Evolutionary conservation across 2,329 filamentous ascomycete species (phyloP), one percentile per base, ranked within the genome.

Genomic region (Leptodontidium sp.): DNA sequence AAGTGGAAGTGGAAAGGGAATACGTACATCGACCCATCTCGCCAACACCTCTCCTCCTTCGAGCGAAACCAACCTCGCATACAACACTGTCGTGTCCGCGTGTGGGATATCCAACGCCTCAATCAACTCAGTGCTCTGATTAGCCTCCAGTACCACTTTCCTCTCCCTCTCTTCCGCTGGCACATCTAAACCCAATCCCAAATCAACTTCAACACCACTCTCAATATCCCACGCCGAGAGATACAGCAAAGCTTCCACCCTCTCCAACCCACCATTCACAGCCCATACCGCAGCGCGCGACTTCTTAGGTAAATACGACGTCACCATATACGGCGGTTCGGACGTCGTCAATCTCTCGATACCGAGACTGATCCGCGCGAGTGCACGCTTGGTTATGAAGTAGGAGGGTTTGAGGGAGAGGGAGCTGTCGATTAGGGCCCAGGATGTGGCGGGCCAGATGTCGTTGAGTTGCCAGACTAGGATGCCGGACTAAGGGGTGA

Each of bases 381-480:
- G 78, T 7, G 83, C 84, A 32, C 85, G 77, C 64, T 83, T 81
- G 75, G 85, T 85, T 6, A 84, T 83, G 71, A 85, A 86, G 76
- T 84, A 86, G 32, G 82, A 81, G 9, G 84, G 81, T 76, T 87
- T 87, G 71, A 83, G 83, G 52, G 83, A 79, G 62, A 80, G 78
- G 69, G 83, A 84, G 72, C 85, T 89, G 77, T 91, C 89, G 14
- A 89, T 87, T 49, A 91, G 84, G 0, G 88, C 82, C 89, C 89
- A 91, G 35, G 85, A 88, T 59, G 87, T 88, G 24, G 86, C 87
- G 1, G 89, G 89, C 88, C 88, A 91, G 79, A 88, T 90, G 78
- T 92, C 90, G 74, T 91, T 91, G 63, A 91, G 81, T 79, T 91
- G 89, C 89, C 89, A 91, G 5, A 91, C 87, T 4, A 53, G 47